phyloP scores from a whole-genome alignment of 768 basidiomycete genomes.

The Russula vinacea region DNA sequence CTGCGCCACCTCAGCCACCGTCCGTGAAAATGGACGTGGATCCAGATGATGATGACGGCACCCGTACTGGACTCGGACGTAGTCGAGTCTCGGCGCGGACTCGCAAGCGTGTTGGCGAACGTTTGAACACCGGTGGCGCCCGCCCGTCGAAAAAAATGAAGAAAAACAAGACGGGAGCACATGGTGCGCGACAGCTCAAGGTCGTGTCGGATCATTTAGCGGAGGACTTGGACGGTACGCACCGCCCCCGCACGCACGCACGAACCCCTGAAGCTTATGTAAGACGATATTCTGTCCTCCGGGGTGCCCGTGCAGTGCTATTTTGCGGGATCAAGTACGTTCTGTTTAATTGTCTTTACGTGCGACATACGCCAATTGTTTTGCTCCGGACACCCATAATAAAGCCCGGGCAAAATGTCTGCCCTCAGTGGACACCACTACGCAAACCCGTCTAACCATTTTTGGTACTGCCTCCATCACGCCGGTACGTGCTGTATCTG shows the following conservation, averaged over 20 bases:
- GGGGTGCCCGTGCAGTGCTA: conserved; percentile 46
- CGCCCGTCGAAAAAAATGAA: conserved; percentile 29
- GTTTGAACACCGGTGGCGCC: background rate
- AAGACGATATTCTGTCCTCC: background rate
- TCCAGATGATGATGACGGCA: too few species aligned
- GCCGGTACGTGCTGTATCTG: conserved; percentile 46
- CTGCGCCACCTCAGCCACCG: background rate
- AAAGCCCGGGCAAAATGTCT: conserved; percentile 65
- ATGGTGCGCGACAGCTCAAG: conserved; percentile 49
- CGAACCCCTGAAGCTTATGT: background rate
- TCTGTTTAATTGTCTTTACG: background rate
- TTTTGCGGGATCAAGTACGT: conserved; percentile 85
- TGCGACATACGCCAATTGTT: background rate
- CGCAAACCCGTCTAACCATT: conserved; percentile 76
- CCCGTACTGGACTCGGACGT: too few species aligned
- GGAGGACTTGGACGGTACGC: conserved; percentile 55
- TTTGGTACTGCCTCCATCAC: conserved; percentile 68
- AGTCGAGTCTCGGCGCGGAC: background rate
- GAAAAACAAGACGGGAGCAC: conserved; percentile 44
- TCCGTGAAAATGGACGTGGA: too few species aligned
- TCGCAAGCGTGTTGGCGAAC: background rate
- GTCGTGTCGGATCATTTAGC: conserved; percentile 52
- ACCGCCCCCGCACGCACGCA: too few species aligned
- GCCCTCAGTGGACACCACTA: conserved; percentile 75
- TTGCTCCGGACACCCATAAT: background rate